Percentiles rank a stretch among this genome's conserved stretches.
phyloP scores from a whole-genome alignment of 768 basidiomycete species.

The Lyophyllum shimeji region DNA sequence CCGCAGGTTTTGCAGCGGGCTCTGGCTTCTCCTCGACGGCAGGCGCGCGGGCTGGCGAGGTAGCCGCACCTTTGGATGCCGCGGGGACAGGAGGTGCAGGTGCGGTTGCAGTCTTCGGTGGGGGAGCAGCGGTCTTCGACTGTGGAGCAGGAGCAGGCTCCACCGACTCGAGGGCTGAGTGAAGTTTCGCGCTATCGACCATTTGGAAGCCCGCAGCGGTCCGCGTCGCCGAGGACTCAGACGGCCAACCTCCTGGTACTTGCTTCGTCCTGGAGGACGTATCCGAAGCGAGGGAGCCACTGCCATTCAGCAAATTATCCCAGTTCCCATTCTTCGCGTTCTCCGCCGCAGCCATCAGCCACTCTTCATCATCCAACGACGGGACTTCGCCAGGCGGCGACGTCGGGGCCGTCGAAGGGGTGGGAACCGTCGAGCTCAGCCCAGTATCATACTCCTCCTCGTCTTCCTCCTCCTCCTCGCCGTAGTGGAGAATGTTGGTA shows the following conservation, averaged over 20 bases:
- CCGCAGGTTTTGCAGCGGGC: slow-evolving; percentile 12
- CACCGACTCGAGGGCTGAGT: slow-evolving; percentile 16
- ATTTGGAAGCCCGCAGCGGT: slow-evolving; percentile 7
- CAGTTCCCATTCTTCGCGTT: slow-evolving; percentile 20
- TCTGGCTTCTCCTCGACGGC: slow-evolving; percentile 15
- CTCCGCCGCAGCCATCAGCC: slow-evolving; percentile 24
- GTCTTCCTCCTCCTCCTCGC: slow-evolving; percentile 22
- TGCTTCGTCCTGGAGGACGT: slow-evolving; percentile 1
- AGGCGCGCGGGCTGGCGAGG: neutral
- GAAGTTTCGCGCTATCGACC: slow-evolving; percentile 16
- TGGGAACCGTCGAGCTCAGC: slow-evolving; percentile 23
- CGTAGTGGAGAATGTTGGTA: slow-evolving; percentile 36
- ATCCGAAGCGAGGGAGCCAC: slow-evolving; percentile 8
- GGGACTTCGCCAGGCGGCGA: slow-evolving; percentile 26
- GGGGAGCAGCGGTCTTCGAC: slow-evolving; percentile 8
- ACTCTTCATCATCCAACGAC: slow-evolving; percentile 23
- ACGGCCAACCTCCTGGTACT: neutral
- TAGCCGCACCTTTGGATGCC: slow-evolving; percentile 3
- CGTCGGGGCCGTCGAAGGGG: slow-evolving; percentile 26
- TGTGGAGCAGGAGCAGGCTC: slow-evolving; percentile 7
- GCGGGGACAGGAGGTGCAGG: slow-evolving; percentile 5
- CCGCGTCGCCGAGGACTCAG: slow-evolving; percentile 5
- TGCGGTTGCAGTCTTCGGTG: neutral
- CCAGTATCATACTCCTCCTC: slow-evolving; percentile 18
- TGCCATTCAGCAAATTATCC: slow-evolving; percentile 10